A percentile compares a stretch with the other conserved stretches of the same genome.
phyloP scores from a whole-genome alignment of 306 rosid genomes.

The Quercus ilex region DNA sequence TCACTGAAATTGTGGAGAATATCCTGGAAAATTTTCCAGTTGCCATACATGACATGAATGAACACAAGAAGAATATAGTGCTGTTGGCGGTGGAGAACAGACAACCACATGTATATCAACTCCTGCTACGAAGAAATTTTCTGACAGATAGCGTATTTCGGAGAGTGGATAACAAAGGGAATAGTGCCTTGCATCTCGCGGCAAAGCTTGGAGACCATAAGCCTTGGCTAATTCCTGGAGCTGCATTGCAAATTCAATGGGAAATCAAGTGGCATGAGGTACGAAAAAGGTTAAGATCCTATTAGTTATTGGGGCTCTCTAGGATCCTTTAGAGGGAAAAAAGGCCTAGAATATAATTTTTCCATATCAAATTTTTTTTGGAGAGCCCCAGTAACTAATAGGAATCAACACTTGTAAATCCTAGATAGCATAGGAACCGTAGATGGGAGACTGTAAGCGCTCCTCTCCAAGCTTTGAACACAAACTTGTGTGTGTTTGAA shows the following conservation, averaged over 20 bases:
- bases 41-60: constrained; percentile 47
- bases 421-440: too few relatives aligned
- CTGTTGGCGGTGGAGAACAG: constrained; percentile 64
- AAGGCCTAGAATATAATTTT: too few relatives aligned
- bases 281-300: background rate
- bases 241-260: constrained; percentile 68
- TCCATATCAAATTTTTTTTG: too few relatives aligned
- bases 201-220: constrained; percentile 36
- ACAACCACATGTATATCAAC: constrained; percentile 43
- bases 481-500: too few relatives aligned
- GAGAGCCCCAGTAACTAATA: too few relatives aligned
- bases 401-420: too few relatives aligned
- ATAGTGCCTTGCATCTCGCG: constrained; percentile 62
- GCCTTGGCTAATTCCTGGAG: constrained; percentile 62
- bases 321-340: background rate
- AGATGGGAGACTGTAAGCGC: too few relatives aligned
- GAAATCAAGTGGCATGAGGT: constrained; percentile 68
- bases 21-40: constrained; percentile 44
- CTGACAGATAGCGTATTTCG: constrained; percentile 30
- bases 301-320: background rate
- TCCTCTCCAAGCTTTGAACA: too few relatives aligned
- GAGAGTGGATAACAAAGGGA: constrained; percentile 48
- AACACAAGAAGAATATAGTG: constrained; percentile 45
- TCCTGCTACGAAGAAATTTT: constrained; percentile 12
- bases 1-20: constrained; percentile 47